phyloP scores from a whole-genome alignment of 352 stramenopile genomes.

The Globisporangium paddicum region DNA sequence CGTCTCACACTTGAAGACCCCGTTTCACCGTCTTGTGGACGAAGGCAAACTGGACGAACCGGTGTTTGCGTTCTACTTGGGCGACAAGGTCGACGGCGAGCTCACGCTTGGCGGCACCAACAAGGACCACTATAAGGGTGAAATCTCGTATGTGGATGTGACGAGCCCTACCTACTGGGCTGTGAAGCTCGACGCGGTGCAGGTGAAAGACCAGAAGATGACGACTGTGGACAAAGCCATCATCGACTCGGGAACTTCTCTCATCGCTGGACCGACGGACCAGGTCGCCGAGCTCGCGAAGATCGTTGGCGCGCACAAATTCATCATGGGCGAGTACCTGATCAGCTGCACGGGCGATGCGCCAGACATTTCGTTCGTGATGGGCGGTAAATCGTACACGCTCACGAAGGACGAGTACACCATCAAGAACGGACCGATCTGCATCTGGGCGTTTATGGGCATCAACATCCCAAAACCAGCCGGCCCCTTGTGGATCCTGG shows the following conservation, averaged over 20 bases:
- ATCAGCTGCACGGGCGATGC: conserved; percentile 85
- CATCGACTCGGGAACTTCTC: conserved; percentile 20
- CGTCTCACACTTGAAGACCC: conserved; percentile 71
- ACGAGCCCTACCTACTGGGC: conserved; percentile 19
- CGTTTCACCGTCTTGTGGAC: conserved; percentile 86
- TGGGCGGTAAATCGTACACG: conserved; percentile 84
- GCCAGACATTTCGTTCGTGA: conserved; percentile 86
- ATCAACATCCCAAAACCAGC: conserved; percentile 8
- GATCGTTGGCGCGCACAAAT: conserved; percentile 59
- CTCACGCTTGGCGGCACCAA: conserved; percentile 36
- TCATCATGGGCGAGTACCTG: conserved; percentile 90
- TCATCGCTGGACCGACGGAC: conserved; percentile 16
- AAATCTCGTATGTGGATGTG: conserved; percentile 66
- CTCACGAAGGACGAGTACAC: conserved; percentile 89
- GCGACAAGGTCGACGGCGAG: conserved; percentile 31
- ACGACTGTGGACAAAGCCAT: conserved; percentile 18
- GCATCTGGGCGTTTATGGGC: conserved; percentile 14
- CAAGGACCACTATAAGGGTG: conserved; percentile 79
- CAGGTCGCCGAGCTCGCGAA: conserved; percentile 17
- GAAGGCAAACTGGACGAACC: conserved; percentile 58
- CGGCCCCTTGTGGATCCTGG: conserved; percentile 39
- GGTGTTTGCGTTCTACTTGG: conserved; percentile 90
- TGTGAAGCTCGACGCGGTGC: conserved; percentile 32
- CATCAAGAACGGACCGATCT: conserved; percentile 52
- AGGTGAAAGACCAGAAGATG: conserved; percentile 25